phyloP scores from a whole-genome alignment of 2,329 filamentous ascomycete species.

The Tolypocladium sp. region DNA sequence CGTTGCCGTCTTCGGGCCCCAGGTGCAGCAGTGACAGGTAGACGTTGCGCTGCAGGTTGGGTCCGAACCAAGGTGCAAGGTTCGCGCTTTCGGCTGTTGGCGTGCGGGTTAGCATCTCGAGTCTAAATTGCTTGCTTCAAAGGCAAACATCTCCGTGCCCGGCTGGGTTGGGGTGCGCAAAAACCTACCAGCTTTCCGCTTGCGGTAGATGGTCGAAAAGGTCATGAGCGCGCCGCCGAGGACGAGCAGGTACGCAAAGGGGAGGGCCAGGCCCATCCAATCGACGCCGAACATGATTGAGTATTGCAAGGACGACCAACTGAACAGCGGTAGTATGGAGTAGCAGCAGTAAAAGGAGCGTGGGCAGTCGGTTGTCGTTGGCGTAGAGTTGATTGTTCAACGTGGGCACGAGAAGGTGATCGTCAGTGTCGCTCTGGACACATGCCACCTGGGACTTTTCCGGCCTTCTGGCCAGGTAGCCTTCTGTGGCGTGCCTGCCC shows the following conservation, averaged over 20 bases:
- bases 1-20: slow-evolving; percentile 48
- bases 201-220: slow-evolving; percentile 88
- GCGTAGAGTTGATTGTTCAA: neutral
- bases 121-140: neutral
- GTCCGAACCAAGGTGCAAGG: slow-evolving; percentile 88
- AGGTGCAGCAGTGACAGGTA: slow-evolving; percentile 89
- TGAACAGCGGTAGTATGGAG: neutral
- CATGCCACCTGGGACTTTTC: slow-evolving; percentile 2
- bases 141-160: neutral
- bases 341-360: neutral
- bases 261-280: slow-evolving; percentile 79
- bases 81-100: slow-evolving; percentile 64
- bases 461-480: slow-evolving; percentile 9
- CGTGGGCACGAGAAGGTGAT: neutral
- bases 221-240: slow-evolving; percentile 82
- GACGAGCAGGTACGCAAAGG: slow-evolving; percentile 81
- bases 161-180: neutral
- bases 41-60: slow-evolving; percentile 85
- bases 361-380: neutral
- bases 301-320: neutral
- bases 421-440: neutral
- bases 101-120: neutral
- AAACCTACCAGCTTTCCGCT: slow-evolving; percentile 69
- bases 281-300: slow-evolving; percentile 34
- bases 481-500: neutral